Evolutionary conservation across 2,329 filamentous ascomycete species (phyloP).

Genomic region (Stagonosporopsis rhizophila): DNA sequence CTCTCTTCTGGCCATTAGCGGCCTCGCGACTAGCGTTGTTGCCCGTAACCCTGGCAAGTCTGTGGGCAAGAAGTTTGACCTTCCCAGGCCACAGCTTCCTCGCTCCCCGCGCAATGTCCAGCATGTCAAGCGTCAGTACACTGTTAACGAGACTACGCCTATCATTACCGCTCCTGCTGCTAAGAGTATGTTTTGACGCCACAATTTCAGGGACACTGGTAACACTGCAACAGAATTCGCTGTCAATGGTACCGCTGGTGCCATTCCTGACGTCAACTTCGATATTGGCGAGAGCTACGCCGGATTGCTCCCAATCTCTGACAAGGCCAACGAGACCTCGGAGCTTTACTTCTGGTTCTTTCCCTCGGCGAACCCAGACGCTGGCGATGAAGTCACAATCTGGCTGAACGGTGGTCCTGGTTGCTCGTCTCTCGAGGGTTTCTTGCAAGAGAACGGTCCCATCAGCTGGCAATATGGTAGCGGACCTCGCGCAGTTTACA

Average conservation of each 20-base stretch:
- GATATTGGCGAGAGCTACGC: constrained; percentile 55
- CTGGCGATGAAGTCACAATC: constrained; percentile 59
- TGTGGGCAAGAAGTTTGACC: constrained; percentile 40
- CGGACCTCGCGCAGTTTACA: constrained; percentile 49
- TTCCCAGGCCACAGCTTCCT: constrained; percentile 36
- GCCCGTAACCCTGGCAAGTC: constrained; percentile 39
- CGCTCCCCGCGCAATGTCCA: constrained; percentile 26
- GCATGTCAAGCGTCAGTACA: constrained; percentile 30
- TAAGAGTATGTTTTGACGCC: constrained; percentile 20
- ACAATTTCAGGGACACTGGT: background rate
- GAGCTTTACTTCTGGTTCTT: constrained; percentile 65
- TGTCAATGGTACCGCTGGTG: constrained; percentile 48
- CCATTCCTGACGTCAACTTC: constrained; percentile 58
- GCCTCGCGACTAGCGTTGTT: constrained; percentile 35
- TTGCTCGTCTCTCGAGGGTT: constrained; percentile 56
- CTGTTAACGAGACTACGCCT: constrained; percentile 44
- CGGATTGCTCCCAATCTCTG: constrained; percentile 61
- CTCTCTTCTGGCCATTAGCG: constrained; percentile 39
- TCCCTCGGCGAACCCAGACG: constrained; percentile 57
- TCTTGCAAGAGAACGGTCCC: constrained; percentile 58
- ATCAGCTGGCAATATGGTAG: constrained; percentile 56
- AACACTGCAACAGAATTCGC: constrained; percentile 38
- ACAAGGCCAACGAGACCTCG: constrained; percentile 54
- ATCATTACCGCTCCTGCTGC: constrained; percentile 16
- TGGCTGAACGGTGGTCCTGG: constrained; percentile 57